Conservation (phyloP, 1,284 basidiomycete genomes). For the Sporisorium iseilematis-ciliati region DNA sequence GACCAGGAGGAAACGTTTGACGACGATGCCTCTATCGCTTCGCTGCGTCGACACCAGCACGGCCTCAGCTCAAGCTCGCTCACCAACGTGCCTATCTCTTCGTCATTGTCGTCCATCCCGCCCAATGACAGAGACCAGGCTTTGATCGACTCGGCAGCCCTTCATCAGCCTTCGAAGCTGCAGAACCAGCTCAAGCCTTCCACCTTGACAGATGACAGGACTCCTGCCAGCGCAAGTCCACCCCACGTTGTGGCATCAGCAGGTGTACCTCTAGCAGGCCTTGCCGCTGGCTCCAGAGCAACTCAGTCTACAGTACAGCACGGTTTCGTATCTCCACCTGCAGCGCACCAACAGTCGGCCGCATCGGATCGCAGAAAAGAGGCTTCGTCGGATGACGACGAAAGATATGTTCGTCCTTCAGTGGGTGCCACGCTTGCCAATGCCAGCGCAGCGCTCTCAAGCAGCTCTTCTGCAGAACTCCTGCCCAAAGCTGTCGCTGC, state of each 20-base stretch:
- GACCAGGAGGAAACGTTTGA: constrained; percentile 55
- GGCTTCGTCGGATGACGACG: constrained; percentile 47
- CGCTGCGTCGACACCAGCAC: constrained; percentile 45
- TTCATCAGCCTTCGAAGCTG: constrained; percentile 46
- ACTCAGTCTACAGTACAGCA: constrained; percentile 29
- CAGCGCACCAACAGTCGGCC: constrained; percentile 23
- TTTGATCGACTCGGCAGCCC: constrained; percentile 45
- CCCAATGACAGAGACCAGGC: constrained; percentile 53
- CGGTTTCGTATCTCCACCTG: constrained; percentile 24
- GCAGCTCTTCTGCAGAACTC: constrained; percentile 51
- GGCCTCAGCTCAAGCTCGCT: constrained; percentile 31
- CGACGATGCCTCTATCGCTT: constrained; percentile 52
- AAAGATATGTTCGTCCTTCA: constrained; percentile 29
- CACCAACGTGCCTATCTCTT: constrained; percentile 39
- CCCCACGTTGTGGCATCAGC: constrained; percentile 25
- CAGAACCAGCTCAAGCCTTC: constrained; percentile 37
- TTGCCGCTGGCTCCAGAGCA: constrained; percentile 5
- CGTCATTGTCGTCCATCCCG: constrained; percentile 45
- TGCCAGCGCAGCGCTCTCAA: constrained; percentile 51
- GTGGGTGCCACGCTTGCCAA: constrained; percentile 47
- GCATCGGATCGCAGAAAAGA: constrained; percentile 27
- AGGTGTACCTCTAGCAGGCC: constrained; percentile 5
- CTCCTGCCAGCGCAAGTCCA: constrained; percentile 50
- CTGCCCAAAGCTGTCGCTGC: constrained; percentile 44
- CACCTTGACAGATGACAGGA: constrained; percentile 29